phyloP scores from a whole-genome alignment of 306 rosid genomes.

The Dalbergia cochinchinensis region DNA sequence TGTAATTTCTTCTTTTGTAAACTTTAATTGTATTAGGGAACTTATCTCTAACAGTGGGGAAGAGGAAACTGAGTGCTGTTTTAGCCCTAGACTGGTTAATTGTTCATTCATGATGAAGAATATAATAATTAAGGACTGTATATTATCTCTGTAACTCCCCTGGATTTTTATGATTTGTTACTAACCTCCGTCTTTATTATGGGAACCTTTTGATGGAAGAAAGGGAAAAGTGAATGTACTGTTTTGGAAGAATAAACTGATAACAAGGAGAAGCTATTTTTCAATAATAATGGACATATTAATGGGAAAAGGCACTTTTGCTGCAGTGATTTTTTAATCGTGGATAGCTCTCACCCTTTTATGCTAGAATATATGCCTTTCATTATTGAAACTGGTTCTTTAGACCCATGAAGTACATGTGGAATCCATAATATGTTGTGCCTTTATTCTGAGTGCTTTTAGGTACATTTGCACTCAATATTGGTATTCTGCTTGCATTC shows the following conservation, averaged over 20 bases:
- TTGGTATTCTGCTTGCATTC: not conserved
- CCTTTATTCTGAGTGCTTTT: not conserved
- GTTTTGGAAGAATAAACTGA: slow-evolving; percentile 20
- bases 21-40: too few relatives aligned
- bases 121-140: slow-evolving; percentile 1
- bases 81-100: slow-evolving; percentile 21
- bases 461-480: not conserved
- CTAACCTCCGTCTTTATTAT: not conserved
- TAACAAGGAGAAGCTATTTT: not conserved
- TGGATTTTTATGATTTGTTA: slow-evolving; percentile 15
- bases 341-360: not conserved
- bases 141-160: not conserved
- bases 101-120: slow-evolving; percentile 2
- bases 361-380: not conserved
- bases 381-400: slow-evolving; percentile 8
- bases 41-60: too few relatives aligned
- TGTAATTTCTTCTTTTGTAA: too few relatives aligned
- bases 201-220: too few relatives aligned
- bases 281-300: slow-evolving; percentile 16
- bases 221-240: not conserved
- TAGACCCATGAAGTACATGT: slow-evolving; percentile 24
- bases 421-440: not conserved
- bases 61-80: slow-evolving; percentile 8
- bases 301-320: not conserved
- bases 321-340: slow-evolving; percentile 20